Percentiles rank a stretch among this genome's conserved stretches.
These are phyloP conservation scores for Teunomyces cretensis DNA, from an alignment of 805 yeast species.

Conservation along the genomic window DNA sequence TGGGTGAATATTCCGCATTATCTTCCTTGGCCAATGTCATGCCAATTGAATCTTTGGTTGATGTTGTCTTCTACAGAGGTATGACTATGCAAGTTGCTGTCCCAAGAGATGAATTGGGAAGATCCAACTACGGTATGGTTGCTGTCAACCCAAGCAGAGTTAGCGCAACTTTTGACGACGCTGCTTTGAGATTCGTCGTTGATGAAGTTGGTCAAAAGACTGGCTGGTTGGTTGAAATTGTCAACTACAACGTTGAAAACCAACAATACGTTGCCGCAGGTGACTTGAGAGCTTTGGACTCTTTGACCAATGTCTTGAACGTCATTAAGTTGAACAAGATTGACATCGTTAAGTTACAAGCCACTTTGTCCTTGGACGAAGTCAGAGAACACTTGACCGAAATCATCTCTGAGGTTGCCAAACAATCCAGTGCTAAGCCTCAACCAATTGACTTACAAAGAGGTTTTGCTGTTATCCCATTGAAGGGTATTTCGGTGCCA, in stretches of 20 bases:
- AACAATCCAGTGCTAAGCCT: constrained; percentile 79
- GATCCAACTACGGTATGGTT: constrained; percentile 99
- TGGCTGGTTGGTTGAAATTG: constrained; percentile 94
- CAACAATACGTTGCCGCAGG: constrained; percentile 99
- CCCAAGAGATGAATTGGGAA: constrained; percentile 91
- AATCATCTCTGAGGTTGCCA: constrained; percentile 82
- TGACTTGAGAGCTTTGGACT: constrained; percentile 92
- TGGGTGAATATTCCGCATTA: constrained; percentile 98
- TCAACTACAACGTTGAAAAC: constrained; percentile 96
- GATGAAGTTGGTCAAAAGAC: constrained; percentile 82
- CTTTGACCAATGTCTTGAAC: constrained; percentile 89
- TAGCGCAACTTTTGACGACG: constrained; percentile 82
- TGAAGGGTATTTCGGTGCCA: constrained; percentile 98
- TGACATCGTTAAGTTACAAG: constrained; percentile 85
- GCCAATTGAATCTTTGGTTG: constrained; percentile 97
- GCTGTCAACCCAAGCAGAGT: constrained; percentile 97
- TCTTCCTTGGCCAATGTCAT: constrained; percentile 97
- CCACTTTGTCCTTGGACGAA: constrained; percentile 77
- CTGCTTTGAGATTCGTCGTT: constrained; percentile 92
- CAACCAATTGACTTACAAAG: constrained; percentile 97
- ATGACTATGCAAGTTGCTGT: constrained; percentile 99
- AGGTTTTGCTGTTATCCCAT: constrained; percentile 97
- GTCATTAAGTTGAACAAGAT: constrained; percentile 92
- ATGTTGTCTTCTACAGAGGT: constrained; percentile 98
- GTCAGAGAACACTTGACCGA: constrained; percentile 86